Base-by-base conservation (phyloP, 768 basidiomycete species). In the Mycena rosella region DNA sequence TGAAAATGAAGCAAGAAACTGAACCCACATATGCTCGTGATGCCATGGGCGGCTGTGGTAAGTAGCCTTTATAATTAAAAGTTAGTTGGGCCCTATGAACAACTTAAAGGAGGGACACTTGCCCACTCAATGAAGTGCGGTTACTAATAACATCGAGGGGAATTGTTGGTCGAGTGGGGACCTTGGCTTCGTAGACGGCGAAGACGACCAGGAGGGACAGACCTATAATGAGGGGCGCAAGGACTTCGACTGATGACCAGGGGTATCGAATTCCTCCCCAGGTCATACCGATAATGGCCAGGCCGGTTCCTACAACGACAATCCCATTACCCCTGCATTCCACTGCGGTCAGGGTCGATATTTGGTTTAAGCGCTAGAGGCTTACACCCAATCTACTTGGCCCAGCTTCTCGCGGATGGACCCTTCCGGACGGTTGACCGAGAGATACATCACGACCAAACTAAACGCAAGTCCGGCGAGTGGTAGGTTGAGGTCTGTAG, bases 191-290 rank as follows among this genome's bases (percentile, higher is more conserved):
- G 57, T 76, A 74, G 34, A 71, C 22, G 20, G 78, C 48, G 57
- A 78, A 81, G 2, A 49, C 69, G 10, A 66, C 63, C 4, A 84
- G 61, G 9, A 78, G 72, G 11, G 75, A 52, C 13, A 79, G 20
- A 0, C 84, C 84, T 34, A 82, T 38, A 38, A 82, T 68, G 13
- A 86, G 75, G 0, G 84, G 83, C 2, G 74, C 80, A 20, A 85
- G 74, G 20, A 83, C 78, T 40, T 76, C 74, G 14, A 59, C 77
- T 0, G 78, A 78, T 10, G 49, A 27, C 84, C 84, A 86, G 0
- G 78, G 55, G 74, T 81, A 82, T 0, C 73, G 40, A 8, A 62
- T 60, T 18, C 72, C 84, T 14, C 78, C 84, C 78, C 81, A 84
- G 2, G 82, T 83, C 2, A 85, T 65, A 1, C 76, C 82, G 59